Evolutionary conservation across 2,329 filamentous ascomycete genomes (phyloP).

Genomic region (Alternaria ethzedia): DNA sequence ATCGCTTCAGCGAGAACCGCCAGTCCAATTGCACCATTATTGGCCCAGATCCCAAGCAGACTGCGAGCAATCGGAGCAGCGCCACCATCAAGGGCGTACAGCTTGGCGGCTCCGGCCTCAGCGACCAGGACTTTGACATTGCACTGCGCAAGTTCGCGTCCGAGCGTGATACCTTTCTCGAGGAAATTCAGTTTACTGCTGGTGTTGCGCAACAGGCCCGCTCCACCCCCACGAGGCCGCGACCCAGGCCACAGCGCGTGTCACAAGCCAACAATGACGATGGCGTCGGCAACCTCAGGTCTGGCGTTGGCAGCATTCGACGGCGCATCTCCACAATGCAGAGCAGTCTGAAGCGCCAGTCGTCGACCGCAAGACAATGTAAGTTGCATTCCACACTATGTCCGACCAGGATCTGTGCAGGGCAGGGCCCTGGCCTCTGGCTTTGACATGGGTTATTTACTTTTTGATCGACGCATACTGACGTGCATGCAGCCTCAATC

Average conservation of each 20-base stretch:
- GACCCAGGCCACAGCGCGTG: slow-evolving; percentile 82
- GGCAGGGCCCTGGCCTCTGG: neutral
- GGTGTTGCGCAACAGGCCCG: slow-evolving; percentile 64
- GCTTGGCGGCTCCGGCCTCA: slow-evolving; percentile 54
- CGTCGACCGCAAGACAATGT: slow-evolving; percentile 76
- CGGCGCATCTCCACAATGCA: slow-evolving; percentile 92
- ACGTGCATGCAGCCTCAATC: slow-evolving; percentile 60
- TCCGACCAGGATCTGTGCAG: neutral
- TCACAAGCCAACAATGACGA: slow-evolving; percentile 59
- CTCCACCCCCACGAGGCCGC: slow-evolving; percentile 67
- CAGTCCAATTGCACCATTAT: slow-evolving; percentile 60
- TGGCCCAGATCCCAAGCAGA: slow-evolving; percentile 52
- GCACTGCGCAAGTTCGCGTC: slow-evolving; percentile 92
- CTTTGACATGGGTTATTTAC: slow-evolving; percentile 23
- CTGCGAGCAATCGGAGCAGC: slow-evolving; percentile 69
- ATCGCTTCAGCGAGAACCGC: slow-evolving; percentile 54
- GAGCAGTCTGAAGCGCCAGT: slow-evolving; percentile 88
- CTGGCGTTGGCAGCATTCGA: slow-evolving; percentile 81
- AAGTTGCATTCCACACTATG: slow-evolving; percentile 48
- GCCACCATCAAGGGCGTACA: slow-evolving; percentile 63
- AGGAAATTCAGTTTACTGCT: slow-evolving; percentile 87
- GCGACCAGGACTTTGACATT: slow-evolving; percentile 90
- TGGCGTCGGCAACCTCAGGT: slow-evolving; percentile 59
- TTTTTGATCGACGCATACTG: slow-evolving; percentile 32
- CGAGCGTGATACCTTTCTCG: slow-evolving; percentile 92